These are phyloP conservation scores for Chiua virens DNA, from an alignment of 768 basidiomycete species.

Conservation along the genomic window DNA sequence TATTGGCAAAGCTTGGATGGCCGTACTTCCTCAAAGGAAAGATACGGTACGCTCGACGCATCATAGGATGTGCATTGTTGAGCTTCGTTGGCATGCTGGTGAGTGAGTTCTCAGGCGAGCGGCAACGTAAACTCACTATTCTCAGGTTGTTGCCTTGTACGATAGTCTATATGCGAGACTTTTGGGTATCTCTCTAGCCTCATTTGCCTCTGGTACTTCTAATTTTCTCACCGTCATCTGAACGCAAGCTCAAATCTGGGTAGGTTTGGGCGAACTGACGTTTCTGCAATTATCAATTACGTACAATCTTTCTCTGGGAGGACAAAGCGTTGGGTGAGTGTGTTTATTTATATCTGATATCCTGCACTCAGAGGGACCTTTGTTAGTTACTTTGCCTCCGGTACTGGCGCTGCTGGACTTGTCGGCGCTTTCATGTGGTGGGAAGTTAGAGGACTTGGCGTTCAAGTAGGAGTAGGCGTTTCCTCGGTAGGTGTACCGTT, in stretches of 20 bases:
- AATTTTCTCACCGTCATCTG: background rate
- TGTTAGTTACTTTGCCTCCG: slow-evolving; percentile 83
- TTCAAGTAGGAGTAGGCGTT: slow-evolving; percentile 77
- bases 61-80: slow-evolving; percentile 71
- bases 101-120: slow-evolving; percentile 29
- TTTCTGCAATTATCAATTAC: slow-evolving; percentile 92
- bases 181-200: slow-evolving; percentile 78
- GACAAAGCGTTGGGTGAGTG: slow-evolving; percentile 77
- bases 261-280: slow-evolving; percentile 91
- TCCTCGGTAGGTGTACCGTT: slow-evolving; percentile 60
- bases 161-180: slow-evolving; percentile 66
- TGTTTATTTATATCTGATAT: background rate
- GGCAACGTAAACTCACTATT: background rate
- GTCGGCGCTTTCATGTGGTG: slow-evolving; percentile 95
- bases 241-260: slow-evolving; percentile 5
- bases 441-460: slow-evolving; percentile 83
- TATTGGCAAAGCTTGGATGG: slow-evolving; percentile 88
- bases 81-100: slow-evolving; percentile 89
- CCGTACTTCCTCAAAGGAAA: slow-evolving; percentile 87
- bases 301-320: slow-evolving; percentile 69
- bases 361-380: background rate
- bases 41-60: slow-evolving; percentile 75
- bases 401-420: slow-evolving; percentile 93
- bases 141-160: slow-evolving; percentile 75
- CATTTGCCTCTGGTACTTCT: slow-evolving; percentile 77